These are phyloP conservation scores for Solanum pennellii DNA, from an alignment of 257 asterid species.

Conservation along the genomic window DNA sequence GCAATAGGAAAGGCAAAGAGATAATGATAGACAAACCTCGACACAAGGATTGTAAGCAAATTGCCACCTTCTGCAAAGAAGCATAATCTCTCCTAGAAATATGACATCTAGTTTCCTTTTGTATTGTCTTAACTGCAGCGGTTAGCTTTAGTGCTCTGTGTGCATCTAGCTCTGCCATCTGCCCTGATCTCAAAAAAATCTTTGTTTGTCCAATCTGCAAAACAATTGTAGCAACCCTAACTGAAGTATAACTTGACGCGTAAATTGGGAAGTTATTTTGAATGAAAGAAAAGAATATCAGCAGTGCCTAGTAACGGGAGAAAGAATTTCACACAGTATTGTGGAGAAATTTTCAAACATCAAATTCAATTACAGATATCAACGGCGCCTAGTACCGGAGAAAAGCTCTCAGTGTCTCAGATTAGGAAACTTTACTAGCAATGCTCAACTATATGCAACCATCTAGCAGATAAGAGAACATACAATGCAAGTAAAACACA, in stretches of 20 bases:
- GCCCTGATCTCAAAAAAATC: constrained; percentile 91
- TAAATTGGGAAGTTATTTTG: background rate
- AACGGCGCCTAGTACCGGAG: background rate
- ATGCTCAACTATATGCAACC: background rate
- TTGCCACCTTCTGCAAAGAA: constrained; percentile 68
- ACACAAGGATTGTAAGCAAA: constrained; percentile 61
- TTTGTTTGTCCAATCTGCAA: constrained; percentile 87
- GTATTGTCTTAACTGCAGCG: constrained; percentile 77
- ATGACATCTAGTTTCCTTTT: constrained; percentile 66
- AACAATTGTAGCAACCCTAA: background rate
- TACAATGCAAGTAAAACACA: background rate
- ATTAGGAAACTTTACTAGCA: background rate
- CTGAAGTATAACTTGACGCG: background rate
- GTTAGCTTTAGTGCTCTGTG: constrained; percentile 69
- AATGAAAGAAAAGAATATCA: background rate
- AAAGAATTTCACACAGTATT: background rate
- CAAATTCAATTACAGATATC: background rate
- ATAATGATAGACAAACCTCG: constrained; percentile 46
- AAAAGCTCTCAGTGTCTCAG: background rate
- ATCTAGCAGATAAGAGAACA: background rate
- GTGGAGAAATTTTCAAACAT: background rate
- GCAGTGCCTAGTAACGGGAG: background rate
- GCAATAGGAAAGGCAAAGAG: background rate
- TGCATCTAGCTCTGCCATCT: constrained; percentile 96
- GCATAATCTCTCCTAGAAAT: constrained; percentile 61